Base-by-base conservation (phyloP, 176 grass and related monocot genomes). In the Carex cristatella region DNA sequence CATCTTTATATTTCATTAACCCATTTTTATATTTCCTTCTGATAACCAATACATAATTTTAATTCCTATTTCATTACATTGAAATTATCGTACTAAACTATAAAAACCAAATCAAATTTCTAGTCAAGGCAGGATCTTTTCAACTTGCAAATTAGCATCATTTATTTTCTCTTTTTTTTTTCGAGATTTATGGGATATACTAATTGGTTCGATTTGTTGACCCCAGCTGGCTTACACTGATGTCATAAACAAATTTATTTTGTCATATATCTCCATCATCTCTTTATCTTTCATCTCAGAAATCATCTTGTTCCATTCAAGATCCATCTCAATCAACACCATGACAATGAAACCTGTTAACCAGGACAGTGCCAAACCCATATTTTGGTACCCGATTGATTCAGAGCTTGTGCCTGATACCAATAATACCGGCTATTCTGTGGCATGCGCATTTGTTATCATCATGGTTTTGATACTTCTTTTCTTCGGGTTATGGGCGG, bases 401-500 rank as follows among this genome's bases (percentile, higher is more conserved):
- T 27, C 58, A 10, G 33, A 64, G 59, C 23, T 81, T 10, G 58
- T 81, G 58, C 79, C 79, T 7, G 79, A 81, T 64, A 81, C 79
- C 16, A 16, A 65, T 18, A 81, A 81, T 48, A 81, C 79, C 0
- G 58, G 79, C 1, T 81, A 81, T 62, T 81, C 79, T 0, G 79
- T 65, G 16, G 79, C 79, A 48, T 81, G 79, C 4, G 32, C 79
- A 16, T 81, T 81, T 46, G 5, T 81, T 2, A 65, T 81, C 8
- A 65, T 81, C 59, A 81, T 81, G 9, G 12, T 65, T 23, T 81
- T 58, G 0, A 27, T 81, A 16, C 53, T 62, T 64, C 35, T 81
- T 12, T 81, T 81, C 79, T 81, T 81, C 18, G 79, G 79, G 0
- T 81, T 64, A 46, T 81, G 79, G 79, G 79, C 60, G 1, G 79